Percentiles rank a stretch among this genome's conserved stretches.
Evolutionary conservation across 495 filamentous ascomycete genomes (phyloP).

Genomic region (Mytilinidion resinicola): DNA sequence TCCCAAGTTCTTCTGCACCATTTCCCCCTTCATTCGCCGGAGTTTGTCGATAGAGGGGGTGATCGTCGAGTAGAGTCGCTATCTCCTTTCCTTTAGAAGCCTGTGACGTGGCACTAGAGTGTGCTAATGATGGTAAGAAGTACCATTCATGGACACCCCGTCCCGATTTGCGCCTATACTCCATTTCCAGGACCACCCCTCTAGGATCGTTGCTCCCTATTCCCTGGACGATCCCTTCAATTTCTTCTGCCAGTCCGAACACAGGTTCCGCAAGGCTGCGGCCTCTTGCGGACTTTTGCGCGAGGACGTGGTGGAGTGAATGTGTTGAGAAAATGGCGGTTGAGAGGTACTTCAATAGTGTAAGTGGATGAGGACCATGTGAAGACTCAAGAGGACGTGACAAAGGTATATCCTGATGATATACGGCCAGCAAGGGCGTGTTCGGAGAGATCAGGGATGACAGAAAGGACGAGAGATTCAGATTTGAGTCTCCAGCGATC

Average conservation of each 20-base stretch:
- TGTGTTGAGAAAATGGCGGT: conserved; percentile 60
- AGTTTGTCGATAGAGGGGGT: conserved; percentile 55
- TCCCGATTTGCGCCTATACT: conserved; percentile 74
- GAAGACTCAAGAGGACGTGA: conserved; percentile 33
- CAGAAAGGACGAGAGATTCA: conserved; percentile 49
- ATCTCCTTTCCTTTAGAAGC: conserved; percentile 31
- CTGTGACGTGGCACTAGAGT: conserved; percentile 13
- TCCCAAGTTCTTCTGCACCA: conserved; percentile 36
- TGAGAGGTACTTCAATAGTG: conserved; percentile 55
- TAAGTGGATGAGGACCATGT: conserved; percentile 63
- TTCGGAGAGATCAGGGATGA: conserved; percentile 26
- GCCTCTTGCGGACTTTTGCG: conserved; percentile 59
- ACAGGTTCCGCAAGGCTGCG: conserved; percentile 62
- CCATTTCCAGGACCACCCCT: conserved; percentile 75
- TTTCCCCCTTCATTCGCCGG: conserved; percentile 34
- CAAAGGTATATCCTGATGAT: conserved; percentile 59
- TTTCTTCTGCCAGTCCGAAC: conserved; percentile 68
- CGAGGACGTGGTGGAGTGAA: conserved; percentile 63
- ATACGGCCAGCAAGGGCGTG: conserved; percentile 36
- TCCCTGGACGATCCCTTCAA: conserved; percentile 67
- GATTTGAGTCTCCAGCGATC: conserved; percentile 37
- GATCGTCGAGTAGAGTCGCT: conserved; percentile 70
- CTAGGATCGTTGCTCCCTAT: conserved; percentile 43
- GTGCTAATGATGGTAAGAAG: conserved; percentile 46
- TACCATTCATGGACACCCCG: conserved; percentile 72